phyloP scores from a whole-genome alignment of 2,329 filamentous ascomycete species.

The Sphaerostilbella broomeana region DNA sequence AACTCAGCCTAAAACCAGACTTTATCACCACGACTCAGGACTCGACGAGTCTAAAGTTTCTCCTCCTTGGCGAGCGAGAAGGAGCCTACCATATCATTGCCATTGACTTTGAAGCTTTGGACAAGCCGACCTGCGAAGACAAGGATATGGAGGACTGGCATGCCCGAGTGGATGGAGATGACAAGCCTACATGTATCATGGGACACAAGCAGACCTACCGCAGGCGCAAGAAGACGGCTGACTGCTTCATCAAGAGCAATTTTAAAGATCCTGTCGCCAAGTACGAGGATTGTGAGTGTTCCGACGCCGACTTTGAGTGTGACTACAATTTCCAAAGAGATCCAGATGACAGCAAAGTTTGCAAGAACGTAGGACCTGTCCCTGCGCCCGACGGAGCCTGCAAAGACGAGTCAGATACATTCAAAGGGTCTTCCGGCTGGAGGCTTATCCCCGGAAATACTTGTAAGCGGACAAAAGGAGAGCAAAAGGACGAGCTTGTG shows the following conservation, averaged over 20 bases:
- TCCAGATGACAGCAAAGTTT: constrained; percentile 59
- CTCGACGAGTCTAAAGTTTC: constrained; percentile 86
- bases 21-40: constrained; percentile 84
- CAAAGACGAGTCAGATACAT: constrained; percentile 58
- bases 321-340: constrained; percentile 81
- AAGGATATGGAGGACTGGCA: constrained; percentile 84
- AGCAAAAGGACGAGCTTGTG: constrained; percentile 63
- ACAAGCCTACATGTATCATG: constrained; percentile 85
- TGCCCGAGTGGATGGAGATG: constrained; percentile 72
- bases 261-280: constrained; percentile 72
- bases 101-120: constrained; percentile 76
- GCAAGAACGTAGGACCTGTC: constrained; percentile 57
- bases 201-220: constrained; percentile 85
- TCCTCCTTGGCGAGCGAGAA: constrained; percentile 61
- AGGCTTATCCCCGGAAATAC: constrained; percentile 80
- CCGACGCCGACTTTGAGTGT: constrained; percentile 84
- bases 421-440: constrained; percentile 83
- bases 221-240: constrained; percentile 76
- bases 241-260: constrained; percentile 82
- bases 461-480: constrained; percentile 55
- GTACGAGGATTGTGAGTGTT: constrained; percentile 73
- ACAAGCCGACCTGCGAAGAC: constrained; percentile 70
- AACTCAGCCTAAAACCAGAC: constrained; percentile 60
- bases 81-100: constrained; percentile 59
- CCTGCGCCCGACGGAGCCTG: constrained; percentile 66